Conservation (phyloP, 2,329 filamentous ascomycete genomes). For the Talaromyces sp. region DNA sequence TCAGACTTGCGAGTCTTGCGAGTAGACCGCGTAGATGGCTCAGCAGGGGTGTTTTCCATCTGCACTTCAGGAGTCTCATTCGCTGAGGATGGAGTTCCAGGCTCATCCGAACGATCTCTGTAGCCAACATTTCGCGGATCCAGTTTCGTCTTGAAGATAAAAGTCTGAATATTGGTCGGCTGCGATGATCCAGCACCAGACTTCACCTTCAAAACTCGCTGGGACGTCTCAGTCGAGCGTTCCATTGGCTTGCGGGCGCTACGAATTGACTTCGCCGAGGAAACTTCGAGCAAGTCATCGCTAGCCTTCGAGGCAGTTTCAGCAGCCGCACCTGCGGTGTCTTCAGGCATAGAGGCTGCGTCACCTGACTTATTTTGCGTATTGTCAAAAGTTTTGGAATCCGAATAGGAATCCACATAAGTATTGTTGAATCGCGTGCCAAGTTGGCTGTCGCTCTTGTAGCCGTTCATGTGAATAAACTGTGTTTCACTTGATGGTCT, state of each 20-base stretch:
- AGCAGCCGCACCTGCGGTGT: background rate
- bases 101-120: slow-evolving; percentile 16
- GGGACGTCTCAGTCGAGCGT: slow-evolving; percentile 17
- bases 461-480: slow-evolving; percentile 19
- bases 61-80: slow-evolving; percentile 9
- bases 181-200: slow-evolving; percentile 17
- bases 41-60: slow-evolving; percentile 1
- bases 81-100: slow-evolving; percentile 13
- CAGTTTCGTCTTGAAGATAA: slow-evolving; percentile 18
- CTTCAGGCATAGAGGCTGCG: slow-evolving; percentile 8
- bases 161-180: slow-evolving; percentile 18
- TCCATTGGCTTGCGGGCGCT: slow-evolving; percentile 14
- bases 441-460: slow-evolving; percentile 19
- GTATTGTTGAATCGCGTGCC: slow-evolving; percentile 18
- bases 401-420: slow-evolving; percentile 16
- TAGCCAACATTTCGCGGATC: slow-evolving; percentile 13
- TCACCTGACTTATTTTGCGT: slow-evolving; percentile 13
- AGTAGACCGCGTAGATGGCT: slow-evolving; percentile 3
- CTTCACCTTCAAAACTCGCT: slow-evolving; percentile 17
- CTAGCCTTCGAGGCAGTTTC: slow-evolving; percentile 14
- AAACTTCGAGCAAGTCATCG: slow-evolving; percentile 13
- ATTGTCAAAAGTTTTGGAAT: slow-evolving; percentile 16
- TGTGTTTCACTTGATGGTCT: slow-evolving; percentile 17
- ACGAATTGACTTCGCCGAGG: slow-evolving; percentile 11
- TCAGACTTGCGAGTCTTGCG: slow-evolving; percentile 17